Evolutionary conservation across 2,329 filamentous ascomycete species (phyloP).

Genomic region (Colletotrichum lentis): DNA sequence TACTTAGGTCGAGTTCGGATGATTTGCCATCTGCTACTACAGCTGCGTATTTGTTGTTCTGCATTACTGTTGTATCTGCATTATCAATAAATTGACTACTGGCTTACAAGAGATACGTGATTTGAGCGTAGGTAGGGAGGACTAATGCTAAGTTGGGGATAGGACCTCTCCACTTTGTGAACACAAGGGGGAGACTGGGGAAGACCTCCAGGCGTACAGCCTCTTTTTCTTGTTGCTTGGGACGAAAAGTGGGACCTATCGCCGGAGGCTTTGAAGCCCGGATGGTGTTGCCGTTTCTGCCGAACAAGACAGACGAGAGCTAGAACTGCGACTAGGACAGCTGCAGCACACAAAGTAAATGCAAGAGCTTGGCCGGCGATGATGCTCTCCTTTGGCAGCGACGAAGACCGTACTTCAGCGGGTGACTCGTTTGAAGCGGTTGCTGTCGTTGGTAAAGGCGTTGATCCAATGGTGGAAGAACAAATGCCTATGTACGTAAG

Average conservation of each 20-base stretch:
- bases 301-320: not conserved
- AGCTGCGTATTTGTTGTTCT: not conserved
- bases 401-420: not conserved
- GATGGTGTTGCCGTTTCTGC: not conserved
- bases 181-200: not conserved
- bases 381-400: not conserved
- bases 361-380: not conserved
- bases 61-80: not conserved
- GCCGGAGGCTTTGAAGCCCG: not conserved
- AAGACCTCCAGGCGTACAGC: not conserved
- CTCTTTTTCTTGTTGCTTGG: not conserved
- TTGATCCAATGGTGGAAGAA: not conserved
- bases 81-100: not conserved
- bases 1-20: too few relatives aligned
- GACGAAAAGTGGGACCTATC: not conserved
- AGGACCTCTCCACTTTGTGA: not conserved
- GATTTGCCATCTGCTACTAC: too few relatives aligned
- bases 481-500: not conserved
- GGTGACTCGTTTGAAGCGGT: not conserved
- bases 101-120: not conserved
- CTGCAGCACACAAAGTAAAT: not conserved
- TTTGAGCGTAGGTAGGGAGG: not conserved
- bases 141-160: not conserved
- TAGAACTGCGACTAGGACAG: not conserved
- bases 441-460: not conserved